phyloP scores from a whole-genome alignment of 345 rosid species.

The Sonneratia caseolaris region DNA sequence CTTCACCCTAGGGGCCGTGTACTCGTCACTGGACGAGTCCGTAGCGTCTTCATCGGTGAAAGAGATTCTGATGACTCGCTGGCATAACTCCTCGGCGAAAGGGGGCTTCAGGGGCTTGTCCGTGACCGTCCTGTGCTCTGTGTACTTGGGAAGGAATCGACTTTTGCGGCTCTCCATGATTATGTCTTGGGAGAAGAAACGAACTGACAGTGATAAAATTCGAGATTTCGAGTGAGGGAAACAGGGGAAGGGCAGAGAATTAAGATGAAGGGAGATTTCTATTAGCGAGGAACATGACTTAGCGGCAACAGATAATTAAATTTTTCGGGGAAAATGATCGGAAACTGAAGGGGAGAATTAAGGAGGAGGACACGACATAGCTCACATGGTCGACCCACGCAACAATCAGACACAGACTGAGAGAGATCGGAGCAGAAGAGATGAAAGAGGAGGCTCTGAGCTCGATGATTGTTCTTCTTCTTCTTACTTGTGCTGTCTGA shows the following conservation, averaged over 20 bases:
- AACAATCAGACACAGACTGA: not conserved
- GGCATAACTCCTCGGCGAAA: not conserved
- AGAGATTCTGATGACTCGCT: not conserved
- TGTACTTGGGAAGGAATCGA: not conserved
- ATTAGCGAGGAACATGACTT: not conserved
- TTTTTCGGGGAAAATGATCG: not conserved
- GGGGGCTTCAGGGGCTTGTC: not conserved
- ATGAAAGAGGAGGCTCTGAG: no score
- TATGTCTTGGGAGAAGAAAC: not conserved
- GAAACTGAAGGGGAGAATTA: not conserved
- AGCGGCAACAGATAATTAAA: not conserved
- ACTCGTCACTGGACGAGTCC: slow-evolving; percentile 8
- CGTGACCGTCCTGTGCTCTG: slow-evolving; percentile 1
- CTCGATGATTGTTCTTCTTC: no score
- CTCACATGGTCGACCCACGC: no score
- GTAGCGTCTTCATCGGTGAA: slow-evolving; percentile 5
- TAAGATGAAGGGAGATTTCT: not conserved
- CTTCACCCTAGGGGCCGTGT: not conserved
- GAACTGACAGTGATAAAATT: not conserved
- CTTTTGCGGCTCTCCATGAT: not conserved
- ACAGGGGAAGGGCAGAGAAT: not conserved
- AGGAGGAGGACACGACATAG: no score
- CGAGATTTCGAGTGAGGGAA: not conserved
- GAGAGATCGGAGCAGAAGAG: not conserved
- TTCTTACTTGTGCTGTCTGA: no score